phyloP scores from a whole-genome alignment of 75 land plant genomes.

The Cupressus sempervirens region DNA sequence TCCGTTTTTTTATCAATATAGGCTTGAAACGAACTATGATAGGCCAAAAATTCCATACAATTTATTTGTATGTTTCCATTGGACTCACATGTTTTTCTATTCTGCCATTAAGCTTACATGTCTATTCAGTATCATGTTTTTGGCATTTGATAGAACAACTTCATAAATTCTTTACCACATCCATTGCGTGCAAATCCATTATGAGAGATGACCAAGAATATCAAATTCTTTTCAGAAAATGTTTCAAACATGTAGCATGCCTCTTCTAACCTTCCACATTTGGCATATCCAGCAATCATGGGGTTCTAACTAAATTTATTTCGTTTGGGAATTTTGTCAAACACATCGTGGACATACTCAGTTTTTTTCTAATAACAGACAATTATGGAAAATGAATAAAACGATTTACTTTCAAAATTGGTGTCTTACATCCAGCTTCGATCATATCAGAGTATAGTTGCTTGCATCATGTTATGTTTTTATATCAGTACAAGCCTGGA shows the following conservation, averaged over 20 bases:
- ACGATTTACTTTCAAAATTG: conserved; percentile 33
- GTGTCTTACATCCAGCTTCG: conserved; percentile 25
- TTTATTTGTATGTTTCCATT: no score
- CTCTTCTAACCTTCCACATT: conserved; percentile 30
- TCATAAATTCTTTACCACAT: conserved; percentile 19
- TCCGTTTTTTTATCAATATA: not conserved
- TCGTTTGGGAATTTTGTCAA: conserved; percentile 35
- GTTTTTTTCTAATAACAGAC: conserved; percentile 23
- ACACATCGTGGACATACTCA: conserved; percentile 27
- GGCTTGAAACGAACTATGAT: not conserved
- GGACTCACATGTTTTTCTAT: no score
- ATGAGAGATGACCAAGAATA: conserved; percentile 48
- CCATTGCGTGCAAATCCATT: conserved; percentile 30
- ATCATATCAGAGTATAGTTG: not conserved
- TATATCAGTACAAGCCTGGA: not conserved
- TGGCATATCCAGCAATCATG: conserved; percentile 38
- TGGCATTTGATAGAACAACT: conserved; percentile 35
- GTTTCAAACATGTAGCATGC: conserved; percentile 29
- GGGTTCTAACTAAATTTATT: conserved; percentile 38
- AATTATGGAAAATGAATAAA: conserved; percentile 45
- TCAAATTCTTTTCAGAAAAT: conserved; percentile 8
- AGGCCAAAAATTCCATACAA: not conserved
- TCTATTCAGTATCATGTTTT: conserved; percentile 18
- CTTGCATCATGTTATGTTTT: not conserved
- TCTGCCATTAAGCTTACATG: no score